Base-by-base conservation (phyloP, 108 stramenopile genomes). In the Craspedostauros australis region DNA sequence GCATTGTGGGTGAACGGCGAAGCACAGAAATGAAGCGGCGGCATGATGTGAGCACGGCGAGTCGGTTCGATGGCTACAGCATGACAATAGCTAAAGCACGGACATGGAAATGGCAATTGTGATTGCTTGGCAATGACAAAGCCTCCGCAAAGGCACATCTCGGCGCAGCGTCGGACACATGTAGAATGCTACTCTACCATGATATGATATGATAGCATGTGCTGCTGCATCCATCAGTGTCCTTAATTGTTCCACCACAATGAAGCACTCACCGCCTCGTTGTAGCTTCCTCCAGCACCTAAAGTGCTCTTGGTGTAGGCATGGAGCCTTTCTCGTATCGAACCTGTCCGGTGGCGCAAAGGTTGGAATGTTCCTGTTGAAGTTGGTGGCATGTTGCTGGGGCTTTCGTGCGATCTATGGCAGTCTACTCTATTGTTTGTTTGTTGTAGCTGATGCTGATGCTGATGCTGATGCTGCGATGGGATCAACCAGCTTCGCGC, bases 221-320 rank as follows among this genome's bases (percentile, higher is more conserved):
- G 22, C 30, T 14, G 22, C 41, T 6, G 22, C 5, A 3, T 30
- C 22, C 14, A 52, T 26, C 2, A 25, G n/a, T n/a, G n/a, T n/a
- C n/a, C n/a, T n/a, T n/a, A n/a, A n/a, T n/a, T n/a, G n/a, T n/a
- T n/a, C n/a, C n/a, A n/a, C n/a, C n/a, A n/a, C n/a, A n/a, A n/a
- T n/a, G n/a, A n/a, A n/a, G n/a, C 29, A 76, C 82, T 62, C 61
- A 93, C 91, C 30, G 91, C 91, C 53, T 93, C 83, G 53, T 88
- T 84, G 61, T 88, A 66, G 43, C 76, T 75, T 3, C 91, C 91
- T 15, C 87, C 91, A 3, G 91, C 84, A n/a, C 91, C 91, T 23
- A 93, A 64, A 5, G 91, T 93, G 55, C 88, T 73, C 54, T 86
- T 81, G 14, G 91, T 89, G 58, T 89, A 89, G 21, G 72, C 67